Evolutionary conservation across 345 rosid species (phyloP), one percentile per base, ranked within the genome.

Genomic region (Salix purpurea): DNA sequence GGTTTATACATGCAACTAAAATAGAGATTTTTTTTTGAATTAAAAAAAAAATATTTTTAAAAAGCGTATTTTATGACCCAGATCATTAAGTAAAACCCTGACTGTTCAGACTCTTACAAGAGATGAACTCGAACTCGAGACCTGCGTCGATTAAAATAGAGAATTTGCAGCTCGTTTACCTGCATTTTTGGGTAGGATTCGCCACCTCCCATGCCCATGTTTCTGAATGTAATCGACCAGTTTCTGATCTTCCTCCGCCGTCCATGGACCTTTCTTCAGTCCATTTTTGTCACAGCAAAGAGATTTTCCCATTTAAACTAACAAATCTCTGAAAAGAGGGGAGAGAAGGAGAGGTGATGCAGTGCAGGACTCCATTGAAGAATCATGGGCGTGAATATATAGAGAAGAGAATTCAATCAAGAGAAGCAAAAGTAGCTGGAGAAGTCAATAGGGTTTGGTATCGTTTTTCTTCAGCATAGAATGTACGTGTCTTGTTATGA

Each of bases 201-300:
- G 83, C 98, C 98, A 94, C 84, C 88, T 87, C 0, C 97, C 93
- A 50, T 88, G 93, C 12, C 98, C 98, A 71, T 94, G 89, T 68
- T 81, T 83, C 68, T 85, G 88, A 64, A 94, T 91, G 80, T 92
- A 92, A 62, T 81, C 82, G 28, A 87, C 34, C 74, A 94, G 85
- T 67, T 83, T 91, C 64, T 89, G 88, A 64, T 94, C 98, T 85
- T 92, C 98, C 78, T 92, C 97, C 0, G 90, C 88, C 30, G 92
- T 91, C 98, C 97, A 94, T 67, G 97, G 97, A 70, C 98, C 98
- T 79, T 89, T 94, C 85, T 91, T 94, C 83, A 91, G 67, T 48
- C 89, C 96, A 79, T 72, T 83, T 75, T 87, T 86, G 70, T 89
- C 93, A 24, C 74, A 79, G 50, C 77, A 62, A 42, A 86, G 71